Conservation (phyloP, 164 flowering plant species). For the Umbilicus rupestris region DNA sequence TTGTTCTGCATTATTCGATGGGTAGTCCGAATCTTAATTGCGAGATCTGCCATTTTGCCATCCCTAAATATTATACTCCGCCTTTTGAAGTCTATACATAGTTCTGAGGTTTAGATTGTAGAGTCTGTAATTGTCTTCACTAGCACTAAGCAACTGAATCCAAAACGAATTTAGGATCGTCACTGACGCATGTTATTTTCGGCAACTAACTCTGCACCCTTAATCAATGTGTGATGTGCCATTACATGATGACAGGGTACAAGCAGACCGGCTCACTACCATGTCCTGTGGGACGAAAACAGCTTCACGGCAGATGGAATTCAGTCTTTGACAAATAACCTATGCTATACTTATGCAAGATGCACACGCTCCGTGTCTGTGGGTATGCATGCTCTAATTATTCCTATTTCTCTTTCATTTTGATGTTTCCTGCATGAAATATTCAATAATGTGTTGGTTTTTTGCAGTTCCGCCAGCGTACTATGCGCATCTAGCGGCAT, state of each 20-base stretch:
- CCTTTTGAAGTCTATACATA: too few species aligned
- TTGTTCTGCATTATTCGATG: too few species aligned
- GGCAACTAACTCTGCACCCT: too few species aligned
- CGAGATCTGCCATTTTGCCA: too few species aligned
- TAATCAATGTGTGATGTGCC: background rate
- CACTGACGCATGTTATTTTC: too few species aligned
- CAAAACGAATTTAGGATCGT: too few species aligned
- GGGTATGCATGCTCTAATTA: conserved; percentile 28
- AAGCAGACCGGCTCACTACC: conserved; percentile 74
- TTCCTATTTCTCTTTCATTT: background rate
- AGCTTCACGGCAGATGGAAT: conserved; percentile 69
- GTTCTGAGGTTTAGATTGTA: too few species aligned
- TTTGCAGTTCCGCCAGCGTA: conserved; percentile 90
- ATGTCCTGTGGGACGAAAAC: conserved; percentile 72
- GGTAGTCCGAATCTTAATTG: too few species aligned
- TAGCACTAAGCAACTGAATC: too few species aligned
- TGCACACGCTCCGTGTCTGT: conserved; percentile 92
- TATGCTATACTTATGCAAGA: conserved; percentile 78
- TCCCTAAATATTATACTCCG: too few species aligned
- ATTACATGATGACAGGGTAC: conserved; percentile 39
- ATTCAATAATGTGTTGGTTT: background rate
- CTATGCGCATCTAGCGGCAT: conserved; percentile 91
- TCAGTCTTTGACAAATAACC: conserved; percentile 56
- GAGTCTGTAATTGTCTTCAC: too few species aligned
- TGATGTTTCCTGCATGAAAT: background rate